Evolutionary conservation across 371 early-diverging fungal genomes (phyloP), one percentile per base, ranked within the genome.

Genomic region (Mucor saturninus): DNA sequence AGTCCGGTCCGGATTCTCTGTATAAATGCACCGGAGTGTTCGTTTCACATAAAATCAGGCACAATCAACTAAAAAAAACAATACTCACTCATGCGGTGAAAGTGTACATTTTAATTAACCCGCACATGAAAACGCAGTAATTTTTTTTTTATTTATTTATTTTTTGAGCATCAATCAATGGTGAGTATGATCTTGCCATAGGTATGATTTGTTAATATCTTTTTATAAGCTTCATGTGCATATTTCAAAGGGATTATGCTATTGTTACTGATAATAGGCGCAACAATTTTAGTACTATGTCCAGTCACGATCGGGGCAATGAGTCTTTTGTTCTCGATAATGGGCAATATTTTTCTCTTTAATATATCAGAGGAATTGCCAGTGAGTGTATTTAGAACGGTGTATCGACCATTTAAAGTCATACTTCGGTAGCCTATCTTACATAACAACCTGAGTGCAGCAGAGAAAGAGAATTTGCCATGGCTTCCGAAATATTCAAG

Each of bases 111-210:
- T 21, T 21, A 21, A 21, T 21, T 21, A 21, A 21, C 1, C 0
- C 21, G 21, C 21, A 21, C 21, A 21, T 21, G 21, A 21, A 21
- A 21, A 21, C 21, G 21, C 21, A 21, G 21, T 21, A 21, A 21
- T 21, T 21, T 0, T 21, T 21, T 21, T 21, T 21, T 21, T 21
- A 21, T 21, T 21, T 21, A 21, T 21, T 21, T 21, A 21, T 35
- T 6, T 35, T 35, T 35, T 8, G 8, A 35, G 35, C 35, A 35
- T 35, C 8, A 35, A 8, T 35, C 35, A 4, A 35, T 35, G 8
- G 35, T 35, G 8, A 35, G 35, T 35, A 85, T 71, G 62, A 85
- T 73, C 56, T 85, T 85, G 5, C 85, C 85, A 38, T 73, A 73
- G 9, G 75, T 60, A 13, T 79, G 71, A 38, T 75, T 69, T 26